Evolutionary conservation across 2,329 filamentous ascomycete genomes (phyloP).

Genomic region (Diplodia intermedia): DNA sequence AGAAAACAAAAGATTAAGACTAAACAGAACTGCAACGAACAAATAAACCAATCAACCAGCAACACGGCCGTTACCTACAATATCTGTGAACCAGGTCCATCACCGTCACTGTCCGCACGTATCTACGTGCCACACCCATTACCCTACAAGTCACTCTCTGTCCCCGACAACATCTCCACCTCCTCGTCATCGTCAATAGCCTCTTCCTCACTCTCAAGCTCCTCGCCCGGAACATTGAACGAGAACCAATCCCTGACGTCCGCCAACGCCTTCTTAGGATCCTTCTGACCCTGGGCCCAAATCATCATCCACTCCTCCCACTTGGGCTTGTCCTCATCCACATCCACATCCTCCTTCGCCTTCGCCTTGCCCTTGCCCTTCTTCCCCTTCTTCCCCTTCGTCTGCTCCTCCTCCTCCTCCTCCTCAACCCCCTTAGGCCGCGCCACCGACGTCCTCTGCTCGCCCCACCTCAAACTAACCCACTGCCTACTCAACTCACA

Average conservation of each 20-base stretch:
- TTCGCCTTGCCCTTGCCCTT: neutral
- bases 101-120: too few relatives aligned
- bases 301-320: slow-evolving; percentile 13
- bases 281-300: neutral
- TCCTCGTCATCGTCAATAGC: neutral
- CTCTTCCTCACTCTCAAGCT: neutral
- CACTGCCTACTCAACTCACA: neutral
- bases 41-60: too few relatives aligned
- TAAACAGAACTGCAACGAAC: too few relatives aligned
- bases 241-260: neutral
- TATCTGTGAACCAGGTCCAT: too few relatives aligned
- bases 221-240: neutral
- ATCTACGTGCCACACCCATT: too few relatives aligned
- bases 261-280: neutral
- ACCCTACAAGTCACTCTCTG: too few relatives aligned
- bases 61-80: too few relatives aligned
- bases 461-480: slow-evolving; percentile 16
- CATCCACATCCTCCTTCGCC: neutral
- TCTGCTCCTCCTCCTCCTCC: neutral
- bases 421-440: neutral
- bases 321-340: neutral
- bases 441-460: slow-evolving; percentile 8
- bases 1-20: too few relatives aligned
- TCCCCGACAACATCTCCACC: too few relatives aligned
- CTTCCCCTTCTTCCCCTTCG: neutral